These are phyloP conservation scores for Parastagonospora nodorum DNA, from an alignment of 2,329 filamentous ascomycete species.

Conservation along the genomic window DNA sequence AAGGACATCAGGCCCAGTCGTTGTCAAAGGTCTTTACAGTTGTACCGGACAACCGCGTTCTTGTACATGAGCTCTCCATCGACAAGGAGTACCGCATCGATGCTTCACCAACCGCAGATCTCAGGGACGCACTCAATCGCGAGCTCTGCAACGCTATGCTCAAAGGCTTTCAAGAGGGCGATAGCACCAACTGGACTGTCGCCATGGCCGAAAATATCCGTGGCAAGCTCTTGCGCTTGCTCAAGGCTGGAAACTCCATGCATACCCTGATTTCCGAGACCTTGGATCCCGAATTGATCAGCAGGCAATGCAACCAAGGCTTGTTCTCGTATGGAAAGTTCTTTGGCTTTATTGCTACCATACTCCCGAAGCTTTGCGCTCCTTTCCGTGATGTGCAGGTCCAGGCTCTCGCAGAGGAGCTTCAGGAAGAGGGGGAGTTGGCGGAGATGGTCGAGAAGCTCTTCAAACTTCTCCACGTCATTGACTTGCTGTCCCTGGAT, in stretches of 20 bases:
- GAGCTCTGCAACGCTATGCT: constrained; percentile 66
- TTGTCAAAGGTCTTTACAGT: constrained; percentile 61
- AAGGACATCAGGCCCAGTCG: constrained; percentile 49
- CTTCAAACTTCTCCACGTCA: constrained; percentile 74
- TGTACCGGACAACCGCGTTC: constrained; percentile 73
- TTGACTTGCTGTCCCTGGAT: constrained; percentile 78
- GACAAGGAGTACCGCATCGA: constrained; percentile 79
- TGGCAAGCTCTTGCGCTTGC: constrained; percentile 72
- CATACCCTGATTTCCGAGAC: constrained; percentile 76
- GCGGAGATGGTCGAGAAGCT: constrained; percentile 76
- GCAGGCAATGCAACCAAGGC: constrained; percentile 70
- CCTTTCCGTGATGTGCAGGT: constrained; percentile 80
- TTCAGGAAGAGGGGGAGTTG: constrained; percentile 51
- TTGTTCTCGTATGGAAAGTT: constrained; percentile 82
- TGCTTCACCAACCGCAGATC: constrained; percentile 57
- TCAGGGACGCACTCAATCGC: constrained; percentile 64
- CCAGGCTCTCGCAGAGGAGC: constrained; percentile 68
- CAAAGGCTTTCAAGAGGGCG: constrained; percentile 65
- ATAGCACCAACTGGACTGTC: constrained; percentile 70
- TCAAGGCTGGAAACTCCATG: constrained; percentile 74
- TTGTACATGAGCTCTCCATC: constrained; percentile 80
- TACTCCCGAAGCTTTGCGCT: constrained; percentile 80
- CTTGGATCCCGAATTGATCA: constrained; percentile 73
- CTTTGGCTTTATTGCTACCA: constrained; percentile 74
- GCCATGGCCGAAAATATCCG: constrained; percentile 73